These are phyloP conservation scores for Fonsecaea nubica DNA, from an alignment of 2,329 filamentous ascomycete genomes.

Conservation along the genomic window DNA sequence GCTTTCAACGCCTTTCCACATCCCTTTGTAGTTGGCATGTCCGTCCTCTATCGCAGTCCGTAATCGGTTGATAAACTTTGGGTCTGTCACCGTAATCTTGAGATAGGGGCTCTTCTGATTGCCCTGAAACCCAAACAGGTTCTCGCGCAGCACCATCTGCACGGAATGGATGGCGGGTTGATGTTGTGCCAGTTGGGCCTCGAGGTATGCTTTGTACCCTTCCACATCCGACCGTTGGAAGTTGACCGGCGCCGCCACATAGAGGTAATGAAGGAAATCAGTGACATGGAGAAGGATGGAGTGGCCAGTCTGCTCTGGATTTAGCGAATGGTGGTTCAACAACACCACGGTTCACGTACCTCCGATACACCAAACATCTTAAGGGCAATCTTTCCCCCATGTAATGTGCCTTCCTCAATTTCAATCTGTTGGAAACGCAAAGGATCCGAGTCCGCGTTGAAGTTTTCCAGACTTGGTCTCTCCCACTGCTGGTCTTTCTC, in stretches of 20 bases:
- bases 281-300: slow-evolving; percentile 95
- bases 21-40: slow-evolving; percentile 83
- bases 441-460: slow-evolving; percentile 68
- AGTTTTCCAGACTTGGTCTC: slow-evolving; percentile 65
- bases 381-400: slow-evolving; percentile 77
- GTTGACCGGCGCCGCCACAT: slow-evolving; percentile 82
- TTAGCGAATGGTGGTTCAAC: slow-evolving; percentile 18
- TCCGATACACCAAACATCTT: slow-evolving; percentile 94
- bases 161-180: slow-evolving; percentile 79
- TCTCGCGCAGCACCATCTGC: slow-evolving; percentile 81
- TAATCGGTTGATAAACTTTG: slow-evolving; percentile 79
- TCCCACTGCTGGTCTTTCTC: slow-evolving; percentile 96
- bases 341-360: slow-evolving; percentile 50
- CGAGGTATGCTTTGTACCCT: slow-evolving; percentile 79
- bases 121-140: slow-evolving; percentile 91
- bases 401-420: slow-evolving; percentile 82
- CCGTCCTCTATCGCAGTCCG: slow-evolving; percentile 76
- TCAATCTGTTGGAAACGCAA: slow-evolving; percentile 97
- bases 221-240: slow-evolving; percentile 81
- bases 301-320: slow-evolving; percentile 67
- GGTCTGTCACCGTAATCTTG: slow-evolving; percentile 91
- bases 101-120: slow-evolving; percentile 91
- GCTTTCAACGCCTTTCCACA: slow-evolving; percentile 76
- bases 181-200: slow-evolving; percentile 76
- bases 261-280: slow-evolving; percentile 95